Conservation (phyloP, 2,329 filamentous ascomycete species). For the Epichloe typhina region DNA sequence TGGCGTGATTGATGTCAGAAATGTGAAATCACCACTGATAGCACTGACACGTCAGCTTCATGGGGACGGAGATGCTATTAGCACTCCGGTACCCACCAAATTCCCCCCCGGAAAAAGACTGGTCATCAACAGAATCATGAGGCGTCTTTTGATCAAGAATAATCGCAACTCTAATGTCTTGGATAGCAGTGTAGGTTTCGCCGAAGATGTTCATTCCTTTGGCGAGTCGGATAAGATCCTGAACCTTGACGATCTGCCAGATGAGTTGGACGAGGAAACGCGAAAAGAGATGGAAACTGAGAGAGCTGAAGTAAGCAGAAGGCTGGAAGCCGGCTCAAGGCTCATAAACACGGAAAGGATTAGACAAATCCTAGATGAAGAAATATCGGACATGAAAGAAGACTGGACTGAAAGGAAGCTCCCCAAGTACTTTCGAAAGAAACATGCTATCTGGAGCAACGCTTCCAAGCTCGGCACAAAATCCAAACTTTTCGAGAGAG, state of each 20-base stretch:
- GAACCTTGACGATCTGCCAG: conserved; percentile 23
- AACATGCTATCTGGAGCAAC: conserved; percentile 47
- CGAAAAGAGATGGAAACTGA: conserved; percentile 45
- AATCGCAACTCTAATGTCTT: conserved; percentile 4
- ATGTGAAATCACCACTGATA: conserved; percentile 12
- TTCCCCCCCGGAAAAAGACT: conserved; percentile 28
- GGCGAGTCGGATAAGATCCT: conserved; percentile 27
- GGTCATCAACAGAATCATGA: conserved; percentile 29
- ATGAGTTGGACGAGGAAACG: conserved; percentile 38
- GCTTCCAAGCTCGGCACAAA: conserved; percentile 31
- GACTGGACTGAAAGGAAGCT: conserved; percentile 48
- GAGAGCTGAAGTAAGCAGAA: conserved; percentile 6
- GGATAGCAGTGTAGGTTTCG: neutral
- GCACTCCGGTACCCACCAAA: conserved; percentile 10
- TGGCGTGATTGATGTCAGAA: conserved; percentile 14
- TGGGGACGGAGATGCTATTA: conserved; percentile 15
- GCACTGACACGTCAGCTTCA: conserved; percentile 13
- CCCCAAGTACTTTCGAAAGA: conserved; percentile 40
- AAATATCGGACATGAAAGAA: conserved; percentile 34
- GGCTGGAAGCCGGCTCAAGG: conserved; percentile 17
- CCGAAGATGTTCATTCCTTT: conserved; percentile 3
- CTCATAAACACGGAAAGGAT: conserved; percentile 27
- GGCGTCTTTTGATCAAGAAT: conserved; percentile 23
- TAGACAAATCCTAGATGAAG: conserved; percentile 37
- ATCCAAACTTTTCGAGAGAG: conserved; percentile 26